Conservation (phyloP, 257 asterid genomes). For the Solanum pinnatisectum region DNA sequence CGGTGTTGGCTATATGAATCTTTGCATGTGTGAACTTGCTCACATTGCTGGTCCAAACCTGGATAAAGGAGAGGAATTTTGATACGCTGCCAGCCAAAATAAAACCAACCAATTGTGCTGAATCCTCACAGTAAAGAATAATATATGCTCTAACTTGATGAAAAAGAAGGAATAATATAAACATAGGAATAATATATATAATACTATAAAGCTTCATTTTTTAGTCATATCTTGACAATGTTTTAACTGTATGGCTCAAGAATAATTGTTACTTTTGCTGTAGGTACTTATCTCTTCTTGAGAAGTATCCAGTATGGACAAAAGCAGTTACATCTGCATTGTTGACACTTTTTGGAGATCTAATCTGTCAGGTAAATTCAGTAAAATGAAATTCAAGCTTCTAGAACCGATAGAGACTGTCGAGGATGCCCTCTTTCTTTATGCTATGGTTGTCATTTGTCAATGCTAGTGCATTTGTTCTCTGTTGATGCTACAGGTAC, state of each 20-base stretch:
- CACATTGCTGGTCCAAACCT: neutral
- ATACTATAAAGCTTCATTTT: neutral
- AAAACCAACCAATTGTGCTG: neutral
- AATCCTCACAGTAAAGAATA: neutral
- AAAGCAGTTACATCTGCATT: constrained; percentile 77
- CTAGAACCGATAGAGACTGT: neutral
- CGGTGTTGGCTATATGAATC: neutral
- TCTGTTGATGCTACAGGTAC: neutral
- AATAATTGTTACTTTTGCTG: constrained; percentile 7
- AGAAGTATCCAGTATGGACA: constrained; percentile 71
- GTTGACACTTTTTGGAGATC: constrained; percentile 66
- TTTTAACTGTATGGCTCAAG: neutral
- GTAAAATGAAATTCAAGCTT: constrained; percentile 1
- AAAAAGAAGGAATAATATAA: neutral
- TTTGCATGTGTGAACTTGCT: neutral
- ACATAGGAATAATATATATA: neutral
- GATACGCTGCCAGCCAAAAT: neutral
- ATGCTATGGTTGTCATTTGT: neutral
- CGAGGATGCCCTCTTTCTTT: neutral
- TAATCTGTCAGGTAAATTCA: constrained; percentile 75
- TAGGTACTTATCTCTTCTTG: constrained; percentile 87
- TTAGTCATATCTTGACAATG: neutral
- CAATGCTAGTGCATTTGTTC: neutral
- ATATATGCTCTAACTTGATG: neutral
- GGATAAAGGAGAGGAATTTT: neutral